Evolutionary conservation across 1,284 basidiomycete genomes (phyloP).

Genomic region (Earliella scabrosa): DNA sequence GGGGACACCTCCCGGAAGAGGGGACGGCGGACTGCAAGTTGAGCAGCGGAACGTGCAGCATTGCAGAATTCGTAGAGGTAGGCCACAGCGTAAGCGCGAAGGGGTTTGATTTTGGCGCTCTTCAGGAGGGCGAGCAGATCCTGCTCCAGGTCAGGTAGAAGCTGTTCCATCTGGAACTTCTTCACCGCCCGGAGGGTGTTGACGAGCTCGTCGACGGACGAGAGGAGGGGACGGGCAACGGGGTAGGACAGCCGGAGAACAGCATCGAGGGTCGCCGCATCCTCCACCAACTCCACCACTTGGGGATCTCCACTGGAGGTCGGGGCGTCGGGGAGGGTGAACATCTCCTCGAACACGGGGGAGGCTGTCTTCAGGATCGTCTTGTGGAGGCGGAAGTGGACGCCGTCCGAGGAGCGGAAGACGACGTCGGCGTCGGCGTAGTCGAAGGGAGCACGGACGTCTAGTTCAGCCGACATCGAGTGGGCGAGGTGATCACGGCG

Average conservation of each 20-base stretch:
- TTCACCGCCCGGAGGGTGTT: not conserved
- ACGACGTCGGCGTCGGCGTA: slow-evolving; percentile 3
- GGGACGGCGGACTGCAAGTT: not conserved
- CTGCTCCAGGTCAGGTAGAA: not conserved
- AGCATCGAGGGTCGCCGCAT: not conserved
- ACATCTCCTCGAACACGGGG: slow-evolving; percentile 4
- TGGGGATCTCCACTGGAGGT: not conserved
- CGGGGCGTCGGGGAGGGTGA: not conserved
- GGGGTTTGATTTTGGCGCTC: not conserved
- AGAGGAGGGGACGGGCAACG: not conserved
- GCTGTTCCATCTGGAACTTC: slow-evolving; percentile 5
- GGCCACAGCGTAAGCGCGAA: slow-evolving; percentile 9
- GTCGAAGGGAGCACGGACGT: slow-evolving; percentile 3
- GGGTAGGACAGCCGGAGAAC: slow-evolving; percentile 1
- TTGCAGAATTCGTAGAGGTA: not conserved
- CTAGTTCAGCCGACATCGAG: not conserved
- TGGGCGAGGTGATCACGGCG: too few species aligned
- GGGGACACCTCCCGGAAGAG: not conserved
- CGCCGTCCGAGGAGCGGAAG: slow-evolving; percentile 4
- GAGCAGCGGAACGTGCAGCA: not conserved
- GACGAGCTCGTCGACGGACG: not conserved
- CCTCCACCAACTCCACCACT: not conserved
- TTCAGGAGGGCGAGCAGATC: not conserved
- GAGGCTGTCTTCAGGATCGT: slow-evolving; percentile 4
- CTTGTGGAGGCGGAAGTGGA: slow-evolving; percentile 10